phyloP scores from a whole-genome alignment of 208 protist species.

The Spongospora subterranea region DNA sequence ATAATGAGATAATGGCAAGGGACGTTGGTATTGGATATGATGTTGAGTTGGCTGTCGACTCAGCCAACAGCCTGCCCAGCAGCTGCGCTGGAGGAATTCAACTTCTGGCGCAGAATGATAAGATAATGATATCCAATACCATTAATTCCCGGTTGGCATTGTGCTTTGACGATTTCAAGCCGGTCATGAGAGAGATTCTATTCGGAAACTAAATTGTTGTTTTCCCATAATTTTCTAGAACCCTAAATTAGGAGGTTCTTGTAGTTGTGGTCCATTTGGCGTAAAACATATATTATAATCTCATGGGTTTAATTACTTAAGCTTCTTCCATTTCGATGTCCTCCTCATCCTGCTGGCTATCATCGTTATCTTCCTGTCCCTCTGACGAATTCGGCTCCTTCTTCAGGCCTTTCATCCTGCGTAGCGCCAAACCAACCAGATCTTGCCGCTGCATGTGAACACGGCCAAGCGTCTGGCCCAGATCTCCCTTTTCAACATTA shows the following conservation, averaged over 20 bases:
- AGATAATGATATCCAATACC: conserved; percentile 25
- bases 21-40: background rate
- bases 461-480: conserved; percentile 34
- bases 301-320: background rate
- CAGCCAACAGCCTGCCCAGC: background rate
- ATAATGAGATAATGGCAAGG: background rate
- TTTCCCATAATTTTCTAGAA: background rate
- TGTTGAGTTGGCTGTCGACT: background rate
- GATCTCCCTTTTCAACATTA: conserved; percentile 38
- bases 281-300: background rate
- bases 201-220: background rate
- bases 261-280: background rate
- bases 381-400: background rate
- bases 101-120: conserved; percentile 33
- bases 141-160: background rate
- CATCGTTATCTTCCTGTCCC: background rate
- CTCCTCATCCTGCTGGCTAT: background rate
- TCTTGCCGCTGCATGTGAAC: conserved; percentile 43
- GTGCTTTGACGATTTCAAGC: conserved; percentile 45
- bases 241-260: background rate
- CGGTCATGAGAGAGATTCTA: background rate
- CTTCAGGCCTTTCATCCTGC: conserved; percentile 49
- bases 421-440: background rate
- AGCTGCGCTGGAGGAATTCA: background rate
- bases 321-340: background rate